Percentiles rank a stretch among this genome's conserved stretches.
Conservation (phyloP, 2,329 filamentous ascomycete genomes). For the Penicillium sp. region DNA sequence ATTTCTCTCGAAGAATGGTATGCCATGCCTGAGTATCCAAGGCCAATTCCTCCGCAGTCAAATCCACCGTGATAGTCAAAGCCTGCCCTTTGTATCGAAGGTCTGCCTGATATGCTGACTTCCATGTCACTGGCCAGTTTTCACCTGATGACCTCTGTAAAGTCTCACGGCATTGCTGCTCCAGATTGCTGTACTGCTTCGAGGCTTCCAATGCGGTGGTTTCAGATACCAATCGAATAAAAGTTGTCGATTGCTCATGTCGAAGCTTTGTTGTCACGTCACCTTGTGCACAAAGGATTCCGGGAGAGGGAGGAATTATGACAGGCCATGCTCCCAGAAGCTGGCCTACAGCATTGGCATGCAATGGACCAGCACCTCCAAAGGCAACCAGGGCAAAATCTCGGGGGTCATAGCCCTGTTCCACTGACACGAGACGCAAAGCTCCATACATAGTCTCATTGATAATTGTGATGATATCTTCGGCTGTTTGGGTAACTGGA, state of each 20-base stretch:
- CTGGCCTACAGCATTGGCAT: conserved; percentile 55
- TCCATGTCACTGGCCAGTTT: conserved; percentile 32
- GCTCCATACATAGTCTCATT: conserved; percentile 59
- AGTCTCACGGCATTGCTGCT: conserved; percentile 41
- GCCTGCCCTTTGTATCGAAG: conserved; percentile 55
- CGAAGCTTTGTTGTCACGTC: conserved; percentile 56
- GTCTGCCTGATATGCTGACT: conserved; percentile 48
- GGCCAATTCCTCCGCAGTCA: conserved; percentile 41
- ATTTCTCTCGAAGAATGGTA: conserved; percentile 41
- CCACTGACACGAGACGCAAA: conserved; percentile 55
- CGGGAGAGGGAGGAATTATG: conserved; percentile 57
- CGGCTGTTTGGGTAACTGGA: conserved; percentile 47
- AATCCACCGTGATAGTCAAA: conserved; percentile 40
- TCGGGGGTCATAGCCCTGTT: conserved; percentile 56
- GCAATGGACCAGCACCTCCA: conserved; percentile 57
- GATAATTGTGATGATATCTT: conserved; percentile 55
- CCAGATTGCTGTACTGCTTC: conserved; percentile 39
- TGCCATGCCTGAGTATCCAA: conserved; percentile 35
- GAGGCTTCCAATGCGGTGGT: conserved; percentile 41
- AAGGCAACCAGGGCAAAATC: conserved; percentile 58
- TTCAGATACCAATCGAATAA: conserved; percentile 47
- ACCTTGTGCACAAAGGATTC: conserved; percentile 55
- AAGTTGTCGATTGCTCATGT: conserved; percentile 52
- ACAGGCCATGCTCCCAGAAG: conserved; percentile 57
- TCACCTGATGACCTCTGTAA: conserved; percentile 44